Evolutionary conservation across 2,329 filamentous ascomycete species (phyloP), one percentile per base, ranked within the genome.

Genomic region (Fusarium nelsonii): DNA sequence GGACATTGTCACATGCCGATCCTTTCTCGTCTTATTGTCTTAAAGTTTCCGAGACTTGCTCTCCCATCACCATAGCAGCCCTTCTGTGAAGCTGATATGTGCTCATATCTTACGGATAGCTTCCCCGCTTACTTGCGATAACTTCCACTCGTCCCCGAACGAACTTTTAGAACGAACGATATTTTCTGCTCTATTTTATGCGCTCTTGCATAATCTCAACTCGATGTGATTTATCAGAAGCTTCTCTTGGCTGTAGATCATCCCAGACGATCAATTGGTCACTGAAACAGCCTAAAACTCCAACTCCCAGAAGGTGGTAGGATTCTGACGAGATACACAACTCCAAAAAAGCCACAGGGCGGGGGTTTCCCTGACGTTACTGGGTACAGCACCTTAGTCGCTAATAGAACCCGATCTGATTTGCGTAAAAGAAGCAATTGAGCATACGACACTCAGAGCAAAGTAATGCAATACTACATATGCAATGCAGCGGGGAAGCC

Each of bases 351-450:
- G 63, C 59, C 58, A 67, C 62, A 49, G 65, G 43, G 46, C 32
- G 15, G 20, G 32, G 32, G 46, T 37, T 10, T 44, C 50, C 57
- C 33, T 62, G 63, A 18, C 44, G 52, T 46, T 36, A 18, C 51
- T 64, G 34, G 39, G 37, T 41, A 64, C 39, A 16, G 34, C 14
- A 26, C 32, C 15, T 51, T 51, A 45, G 45, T 40, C 28, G 32
- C 43, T 46, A 50, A 64, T 33, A 53, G 23, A 23, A 58, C 45
- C 32, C 50, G 39, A 50, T 62, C 33, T 62, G 40, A 46, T 70
- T 58, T 70, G 39, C 15, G 43, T 63, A 46, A 48, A 54, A 68
- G 67, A 70, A 64, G 53, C 57, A 70, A 69, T 69, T 70, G 53
- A 54, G 52, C 58, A 67, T 53, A 43, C 36, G 49, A 51, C 49